Percentiles rank a stretch among this genome's conserved stretches.
These are phyloP conservation scores for Chaetomiaceae sp. DNA, from an alignment of 2,329 filamentous ascomycete genomes.

Conservation along the genomic window DNA sequence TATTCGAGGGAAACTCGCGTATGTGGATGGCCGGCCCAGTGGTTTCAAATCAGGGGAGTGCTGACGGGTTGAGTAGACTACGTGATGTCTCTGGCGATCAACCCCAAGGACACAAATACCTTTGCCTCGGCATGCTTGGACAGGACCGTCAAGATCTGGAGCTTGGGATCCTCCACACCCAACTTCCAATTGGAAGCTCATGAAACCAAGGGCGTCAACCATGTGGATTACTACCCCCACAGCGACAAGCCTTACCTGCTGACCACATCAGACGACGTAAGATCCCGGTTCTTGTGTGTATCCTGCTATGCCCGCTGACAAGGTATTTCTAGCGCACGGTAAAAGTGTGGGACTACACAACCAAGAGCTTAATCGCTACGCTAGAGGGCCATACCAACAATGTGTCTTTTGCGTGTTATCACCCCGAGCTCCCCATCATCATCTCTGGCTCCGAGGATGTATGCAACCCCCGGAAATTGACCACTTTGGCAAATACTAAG, in stretches of 20 bases:
- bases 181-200: conserved; percentile 97
- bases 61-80: conserved; percentile 23
- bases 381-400: conserved; percentile 97
- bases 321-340: conserved; percentile 60
- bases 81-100: conserved; percentile 72
- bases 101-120: conserved; percentile 93
- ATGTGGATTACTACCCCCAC: conserved; percentile 83
- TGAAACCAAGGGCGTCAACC: conserved; percentile 95
- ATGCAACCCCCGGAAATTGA: neutral
- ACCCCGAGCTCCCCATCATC: conserved; percentile 93
- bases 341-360: conserved; percentile 99
- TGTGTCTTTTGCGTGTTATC: conserved; percentile 96
- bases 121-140: conserved; percentile 93
- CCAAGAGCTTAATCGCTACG: conserved; percentile 93
- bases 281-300: neutral
- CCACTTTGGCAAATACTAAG: no score
- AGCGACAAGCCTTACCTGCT: conserved; percentile 81
- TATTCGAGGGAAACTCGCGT: conserved; percentile 89
- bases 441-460: conserved; percentile 92
- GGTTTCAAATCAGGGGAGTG: conserved; percentile 49
- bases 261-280: conserved; percentile 81
- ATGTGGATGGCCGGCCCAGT: conserved; percentile 9
- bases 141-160: conserved; percentile 81
- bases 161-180: conserved; percentile 82
- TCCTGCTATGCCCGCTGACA: neutral